Evolutionary conservation across 2,329 filamentous ascomycete genomes (phyloP).

Genomic region (Cercospora janseana): DNA sequence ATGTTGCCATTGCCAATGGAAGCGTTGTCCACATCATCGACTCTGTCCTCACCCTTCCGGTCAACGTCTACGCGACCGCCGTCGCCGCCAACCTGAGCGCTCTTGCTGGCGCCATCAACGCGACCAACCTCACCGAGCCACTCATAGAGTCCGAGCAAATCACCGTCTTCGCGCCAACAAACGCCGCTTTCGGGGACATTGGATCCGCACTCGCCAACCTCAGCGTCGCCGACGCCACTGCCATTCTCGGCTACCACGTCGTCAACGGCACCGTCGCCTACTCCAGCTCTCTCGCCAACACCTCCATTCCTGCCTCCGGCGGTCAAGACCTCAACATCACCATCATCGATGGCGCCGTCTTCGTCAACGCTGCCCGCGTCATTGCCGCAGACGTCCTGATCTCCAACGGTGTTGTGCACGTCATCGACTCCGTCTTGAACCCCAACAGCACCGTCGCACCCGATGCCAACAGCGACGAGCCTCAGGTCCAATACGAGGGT

Average conservation of each 20-base stretch:
- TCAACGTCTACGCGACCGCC: constrained; percentile 26
- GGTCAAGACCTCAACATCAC: constrained; percentile 44
- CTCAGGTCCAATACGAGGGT: constrained; percentile 53
- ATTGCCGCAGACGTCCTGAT: constrained; percentile 45
- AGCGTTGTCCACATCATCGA: constrained; percentile 49
- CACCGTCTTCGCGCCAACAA: constrained; percentile 64
- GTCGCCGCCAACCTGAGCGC: constrained; percentile 38
- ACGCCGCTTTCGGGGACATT: constrained; percentile 59
- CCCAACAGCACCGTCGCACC: constrained; percentile 50
- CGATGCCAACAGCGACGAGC: constrained; percentile 44
- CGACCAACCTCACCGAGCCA: constrained; percentile 41
- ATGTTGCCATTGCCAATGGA: constrained; percentile 35
- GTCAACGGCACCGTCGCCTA: constrained; percentile 57
- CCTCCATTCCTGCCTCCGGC: constrained; percentile 38
- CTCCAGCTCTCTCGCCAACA: constrained; percentile 44
- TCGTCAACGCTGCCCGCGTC: constrained; percentile 48
- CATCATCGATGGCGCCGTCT: constrained; percentile 39
- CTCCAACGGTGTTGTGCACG: constrained; percentile 50
- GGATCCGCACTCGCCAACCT: constrained; percentile 53
- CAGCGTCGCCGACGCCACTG: constrained; percentile 48
- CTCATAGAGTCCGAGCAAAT: constrained; percentile 49
- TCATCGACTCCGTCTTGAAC: constrained; percentile 60
- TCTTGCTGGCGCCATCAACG: constrained; percentile 44
- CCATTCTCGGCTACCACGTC: constrained; percentile 64
- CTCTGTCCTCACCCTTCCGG: constrained; percentile 44